Evolutionary conservation across 2,329 filamentous ascomycete genomes (phyloP), one percentile per base, ranked within the genome.

Genomic region (Ophiostoma quercus): DNA sequence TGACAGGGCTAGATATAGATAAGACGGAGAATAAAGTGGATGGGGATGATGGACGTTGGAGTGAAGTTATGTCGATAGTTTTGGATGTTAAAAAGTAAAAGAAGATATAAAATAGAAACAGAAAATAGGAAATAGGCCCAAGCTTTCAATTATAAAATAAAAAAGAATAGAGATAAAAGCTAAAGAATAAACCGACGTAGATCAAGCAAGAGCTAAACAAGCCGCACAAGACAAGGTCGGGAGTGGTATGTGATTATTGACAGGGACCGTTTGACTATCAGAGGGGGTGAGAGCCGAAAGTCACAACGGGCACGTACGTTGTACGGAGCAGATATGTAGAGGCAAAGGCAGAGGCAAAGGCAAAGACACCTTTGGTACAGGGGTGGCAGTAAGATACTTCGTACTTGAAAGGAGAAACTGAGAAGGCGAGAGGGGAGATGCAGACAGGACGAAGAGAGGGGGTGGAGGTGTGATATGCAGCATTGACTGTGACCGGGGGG

Each of bases 381-480:
- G 39, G 39, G 39, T 41, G 39, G 39, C 39, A 41, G 39, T 41
- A 41, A 12, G 3, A 14, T 12, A 47, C 16, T 47, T 19, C 12
- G 2, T 12, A 47, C 16, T 47, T 19, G 1, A 16, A 12, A 16
- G 41, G 12, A 47, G 2, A 8, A n/a, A n/a, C 43, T 7, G 16
- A 57, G 19, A 57, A 25, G n/a, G 22, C 19, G 51, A 22, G n/a
- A 57, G 51, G 51, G 25, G 37, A n/a, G 65, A 22, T 51, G 19
- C 41, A n/a, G 43, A 19, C 43, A 47, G 16, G 60, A 37, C 16
- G 43, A 22, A 43, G 63, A 41, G 51, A 22, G 47, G 29, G 67
- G 37, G 29, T 41, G 67, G 62, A 68, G 68, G 37, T 25, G 68
- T 67, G 65, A 63, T 43, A 41, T 51, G 51, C 43, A 63, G 68